phyloP scores from a whole-genome alignment of 2,329 filamentous ascomycete genomes.

The Penicillium palitans region DNA sequence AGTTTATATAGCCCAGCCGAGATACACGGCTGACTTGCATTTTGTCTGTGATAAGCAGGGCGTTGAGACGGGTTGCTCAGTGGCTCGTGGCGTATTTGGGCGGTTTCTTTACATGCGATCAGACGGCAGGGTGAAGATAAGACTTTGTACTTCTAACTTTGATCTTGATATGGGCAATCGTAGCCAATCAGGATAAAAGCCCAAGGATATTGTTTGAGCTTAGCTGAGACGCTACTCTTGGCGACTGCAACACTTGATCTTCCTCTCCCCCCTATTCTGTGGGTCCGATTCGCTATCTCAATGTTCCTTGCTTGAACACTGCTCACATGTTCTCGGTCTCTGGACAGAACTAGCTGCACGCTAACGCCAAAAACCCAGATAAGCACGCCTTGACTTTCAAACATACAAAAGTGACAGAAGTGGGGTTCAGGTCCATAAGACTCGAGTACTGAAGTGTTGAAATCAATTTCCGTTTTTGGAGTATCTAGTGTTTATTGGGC shows the following conservation, averaged over 20 bases:
- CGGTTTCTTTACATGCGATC: neutral
- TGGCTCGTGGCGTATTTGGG: neutral
- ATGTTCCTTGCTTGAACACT: neutral
- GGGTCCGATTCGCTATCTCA: neutral
- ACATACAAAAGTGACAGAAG: neutral
- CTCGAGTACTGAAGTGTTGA: neutral
- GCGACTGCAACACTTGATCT: neutral
- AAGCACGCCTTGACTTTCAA: neutral
- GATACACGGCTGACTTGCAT: neutral
- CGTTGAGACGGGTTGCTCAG: neutral
- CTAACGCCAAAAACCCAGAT: neutral
- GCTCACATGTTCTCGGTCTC: neutral
- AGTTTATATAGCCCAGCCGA: neutral
- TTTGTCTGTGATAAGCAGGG: neutral
- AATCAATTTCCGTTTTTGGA: neutral
- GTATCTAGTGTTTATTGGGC: neutral
- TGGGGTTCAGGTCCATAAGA: neutral
- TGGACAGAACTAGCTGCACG: neutral
- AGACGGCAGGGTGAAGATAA: conserved; percentile 6
- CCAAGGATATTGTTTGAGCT: neutral
- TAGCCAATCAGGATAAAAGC: neutral
- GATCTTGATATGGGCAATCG: neutral
- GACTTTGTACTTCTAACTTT: neutral
- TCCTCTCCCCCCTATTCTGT: neutral
- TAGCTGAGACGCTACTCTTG: neutral